A percentile compares a stretch with the other conserved stretches of the same genome.
These are phyloP conservation scores for Rhizopus stolonifer DNA, from an alignment of 371 early-diverging fungal genomes.

Conservation along the genomic window DNA sequence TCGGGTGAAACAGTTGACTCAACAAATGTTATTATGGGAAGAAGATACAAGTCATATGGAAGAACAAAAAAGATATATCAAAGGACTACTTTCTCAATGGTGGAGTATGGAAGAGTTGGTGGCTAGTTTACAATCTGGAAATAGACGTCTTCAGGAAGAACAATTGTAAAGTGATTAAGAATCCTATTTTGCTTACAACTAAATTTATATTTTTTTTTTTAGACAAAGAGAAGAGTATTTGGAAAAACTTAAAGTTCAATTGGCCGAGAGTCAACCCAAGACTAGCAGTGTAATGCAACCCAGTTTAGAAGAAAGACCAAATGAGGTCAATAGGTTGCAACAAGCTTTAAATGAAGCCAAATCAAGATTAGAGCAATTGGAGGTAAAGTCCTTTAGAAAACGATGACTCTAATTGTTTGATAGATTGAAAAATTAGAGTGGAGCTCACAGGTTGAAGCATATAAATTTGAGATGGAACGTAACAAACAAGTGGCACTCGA, in stretches of 20 bases:
- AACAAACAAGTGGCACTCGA: neutral
- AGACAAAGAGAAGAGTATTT: constrained; percentile 20
- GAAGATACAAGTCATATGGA: constrained; percentile 40
- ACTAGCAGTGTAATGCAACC: constrained; percentile 7
- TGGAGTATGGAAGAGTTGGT: constrained; percentile 46
- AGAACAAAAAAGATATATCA: constrained; percentile 46
- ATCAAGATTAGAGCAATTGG: constrained; percentile 22
- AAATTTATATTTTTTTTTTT: too few species aligned
- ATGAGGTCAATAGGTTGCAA: constrained; percentile 18
- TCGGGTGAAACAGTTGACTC: constrained; percentile 57
- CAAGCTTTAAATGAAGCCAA: constrained; percentile 21
- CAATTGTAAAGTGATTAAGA: constrained; percentile 20
- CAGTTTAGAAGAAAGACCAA: constrained; percentile 1
- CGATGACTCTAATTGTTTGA: too few species aligned
- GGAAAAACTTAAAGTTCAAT: constrained; percentile 16
- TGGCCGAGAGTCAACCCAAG: constrained; percentile 9
- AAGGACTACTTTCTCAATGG: constrained; percentile 43
- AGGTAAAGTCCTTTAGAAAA: constrained; percentile 21
- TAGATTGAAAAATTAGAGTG: constrained; percentile 36
- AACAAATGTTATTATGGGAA: constrained; percentile 58
- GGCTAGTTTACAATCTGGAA: constrained; percentile 37
- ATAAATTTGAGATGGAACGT: neutral
- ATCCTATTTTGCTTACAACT: too few species aligned
- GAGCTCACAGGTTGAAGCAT: constrained; percentile 22
- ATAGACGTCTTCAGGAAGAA: constrained; percentile 19